Evolutionary conservation across 495 filamentous ascomycete genomes (phyloP), one percentile per base, ranked within the genome.

Genomic region (Lasiosphaeris hirsuta): DNA sequence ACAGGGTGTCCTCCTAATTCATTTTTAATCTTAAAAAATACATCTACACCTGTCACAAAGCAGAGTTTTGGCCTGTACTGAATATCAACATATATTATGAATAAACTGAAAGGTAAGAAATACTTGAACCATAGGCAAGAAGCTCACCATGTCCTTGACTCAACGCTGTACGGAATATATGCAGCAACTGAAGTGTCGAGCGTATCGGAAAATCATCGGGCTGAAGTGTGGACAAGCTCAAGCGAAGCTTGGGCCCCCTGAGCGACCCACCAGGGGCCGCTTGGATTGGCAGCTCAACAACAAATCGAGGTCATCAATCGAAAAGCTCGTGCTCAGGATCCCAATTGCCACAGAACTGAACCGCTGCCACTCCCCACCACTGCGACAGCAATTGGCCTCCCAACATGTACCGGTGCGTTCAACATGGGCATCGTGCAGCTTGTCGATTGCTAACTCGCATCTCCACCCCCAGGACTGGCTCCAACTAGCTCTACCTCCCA

Each of bases 261-360:
- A 15, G 13, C 13, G 17, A 50, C 11, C 7, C 10, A 11, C n/a
- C 41, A 35, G 46, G 36, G 42, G 51, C 30, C 7, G 15, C 7
- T 47, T 54, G 54, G 51, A 58, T 51, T 42, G 19, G 38, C 61
- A 61, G 60, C 51, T 57, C 45, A 10, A 55, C 54, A 54, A 46
- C 60, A 68, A 65, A 61, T 65, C 66, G 63, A 66, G 61, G 61
- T 64, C 63, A 64, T 64, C 57, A 51, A 48, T 56, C 39, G 40
- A 56, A 54, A 41, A 56, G 36, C 23, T 30, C 23, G 23, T 7
- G 43, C 43, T 23, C 43, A 45, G 30, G 43, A 17, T 18, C 15
- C 30, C 2, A 15, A 45, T 45, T 45, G 43, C 43, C 43, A 13
- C 43, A 45, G 15, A 2, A 45, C 15, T 15, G n/a, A 18, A 8